Evolutionary conservation across 257 asterid genomes (phyloP), one percentile per base, ranked within the genome.

Genomic region (Forsythia viridissima): DNA sequence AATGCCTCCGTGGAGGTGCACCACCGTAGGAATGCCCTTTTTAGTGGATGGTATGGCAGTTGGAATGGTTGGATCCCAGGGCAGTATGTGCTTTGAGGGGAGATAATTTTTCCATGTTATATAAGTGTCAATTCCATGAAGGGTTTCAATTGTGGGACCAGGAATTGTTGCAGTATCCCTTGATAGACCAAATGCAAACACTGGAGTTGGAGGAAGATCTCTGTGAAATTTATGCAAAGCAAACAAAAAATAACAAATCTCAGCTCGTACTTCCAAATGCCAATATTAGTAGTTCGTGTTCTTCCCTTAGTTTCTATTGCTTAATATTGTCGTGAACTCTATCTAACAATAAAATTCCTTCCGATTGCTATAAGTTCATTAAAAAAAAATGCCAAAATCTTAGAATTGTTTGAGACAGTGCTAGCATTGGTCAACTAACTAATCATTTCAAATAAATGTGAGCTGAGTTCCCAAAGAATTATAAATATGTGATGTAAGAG

Each of bases 131-230:
- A 90, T 79, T 44, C 94, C 91, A 20, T 91, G 85, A 5, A 91
- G 87, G 80, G 97, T 88, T 80, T 94, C 97, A 71, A 94, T 92
- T 46, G 98, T 91, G 3, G 97, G 98, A 30, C 98, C 98, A 18
- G 98, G 98, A 3, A 94, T 85, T 20, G 95, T 85, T 46, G 98
- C 96, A 0, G 85, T 30, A 61, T 74, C 43, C 77, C 13, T 52
- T 16, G 97, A 87, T 70, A 79, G 66, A 30, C 97, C 98, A 42
- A 79, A 94, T 69, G 98, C 94, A 57, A 92, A 94, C 46, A 92
- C 97, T 2, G 77, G 84, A 4, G 91, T 94, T 65, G 92, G 81
- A 55, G 93, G 94, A 2, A 94, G 87, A 48, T 92, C 94, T 55
- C 94, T 87, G 13, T 94, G 98, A 59, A 92, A 94, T 91, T 92